phyloP scores from a whole-genome alignment of 139 green algal species.

The Spirogloea muscicola region DNA sequence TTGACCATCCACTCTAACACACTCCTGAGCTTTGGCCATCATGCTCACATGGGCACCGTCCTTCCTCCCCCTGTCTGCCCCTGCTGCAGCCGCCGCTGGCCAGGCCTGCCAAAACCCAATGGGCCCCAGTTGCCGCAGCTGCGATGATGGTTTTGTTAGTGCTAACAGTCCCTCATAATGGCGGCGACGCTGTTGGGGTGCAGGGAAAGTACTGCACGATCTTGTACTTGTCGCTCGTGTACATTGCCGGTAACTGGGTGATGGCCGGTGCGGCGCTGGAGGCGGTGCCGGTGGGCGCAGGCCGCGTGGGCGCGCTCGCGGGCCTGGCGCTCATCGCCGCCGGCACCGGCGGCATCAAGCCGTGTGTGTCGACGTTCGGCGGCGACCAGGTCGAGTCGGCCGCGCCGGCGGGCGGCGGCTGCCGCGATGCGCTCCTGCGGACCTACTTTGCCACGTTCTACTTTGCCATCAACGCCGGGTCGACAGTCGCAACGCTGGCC shows the following conservation, averaged over 20 bases:
- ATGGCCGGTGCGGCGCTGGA: conserved; percentile 40
- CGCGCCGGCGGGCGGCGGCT: not conserved
- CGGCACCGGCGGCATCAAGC: conserved; percentile 95
- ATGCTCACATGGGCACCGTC: no score
- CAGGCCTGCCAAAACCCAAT: no score
- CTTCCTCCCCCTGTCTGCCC: no score
- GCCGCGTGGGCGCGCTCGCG: conserved; percentile 16
- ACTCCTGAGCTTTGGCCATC: no score
- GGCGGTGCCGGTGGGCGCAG: not conserved
- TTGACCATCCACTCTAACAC: no score
- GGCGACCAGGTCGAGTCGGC: conserved; percentile 84
- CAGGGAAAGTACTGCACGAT: conserved; percentile 95
- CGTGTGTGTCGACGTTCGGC: conserved; percentile 93
- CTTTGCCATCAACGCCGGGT: conserved; percentile 91
- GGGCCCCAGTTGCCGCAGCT: no score
- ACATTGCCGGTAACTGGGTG: conserved; percentile 67
- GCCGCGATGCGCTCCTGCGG: conserved; percentile 61
- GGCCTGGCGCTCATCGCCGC: conserved; percentile 82
- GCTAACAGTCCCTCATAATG: no score
- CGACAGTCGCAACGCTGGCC: conserved; percentile 52
- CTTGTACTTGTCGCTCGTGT: conserved; percentile 85
- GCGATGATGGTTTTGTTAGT: no score
- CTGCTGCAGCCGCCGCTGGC: no score
- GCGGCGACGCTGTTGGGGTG: not conserved
- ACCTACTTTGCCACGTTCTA: conserved; percentile 98